A percentile compares a stretch with the other conserved stretches of the same genome.
Evolutionary conservation across 208 protist species (phyloP).

Genomic region (Trypanosoma caninum): DNA sequence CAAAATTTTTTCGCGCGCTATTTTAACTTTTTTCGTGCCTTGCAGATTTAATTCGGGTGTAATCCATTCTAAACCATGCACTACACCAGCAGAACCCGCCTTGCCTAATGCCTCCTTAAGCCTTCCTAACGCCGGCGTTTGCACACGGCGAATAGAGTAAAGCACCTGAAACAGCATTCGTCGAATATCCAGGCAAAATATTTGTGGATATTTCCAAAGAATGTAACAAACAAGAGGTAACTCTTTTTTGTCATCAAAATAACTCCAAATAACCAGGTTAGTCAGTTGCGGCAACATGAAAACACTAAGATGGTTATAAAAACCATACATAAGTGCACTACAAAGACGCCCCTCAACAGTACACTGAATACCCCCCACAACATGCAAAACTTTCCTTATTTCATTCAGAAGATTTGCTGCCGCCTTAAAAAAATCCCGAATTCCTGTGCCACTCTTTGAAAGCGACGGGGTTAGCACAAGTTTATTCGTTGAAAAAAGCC

Average conservation of each 20-base stretch:
- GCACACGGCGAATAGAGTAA: slow-evolving; percentile 39
- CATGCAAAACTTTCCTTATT: not conserved
- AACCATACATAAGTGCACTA: slow-evolving; percentile 68
- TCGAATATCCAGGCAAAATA: slow-evolving; percentile 68
- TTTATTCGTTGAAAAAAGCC: too few species aligned
- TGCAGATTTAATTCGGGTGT: slow-evolving; percentile 18
- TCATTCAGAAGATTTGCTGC: slow-evolving; percentile 20
- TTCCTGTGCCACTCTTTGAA: not conserved
- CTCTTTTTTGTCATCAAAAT: slow-evolving; percentile 5
- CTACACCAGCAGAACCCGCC: not conserved
- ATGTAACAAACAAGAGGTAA: slow-evolving; percentile 47
- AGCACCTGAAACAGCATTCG: slow-evolving; percentile 54
- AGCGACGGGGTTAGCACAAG: too few species aligned
- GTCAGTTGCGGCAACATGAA: slow-evolving; percentile 55
- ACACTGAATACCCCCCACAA: not conserved
- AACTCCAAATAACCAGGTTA: slow-evolving; percentile 16
- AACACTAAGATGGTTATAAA: slow-evolving; percentile 51
- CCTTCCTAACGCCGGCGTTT: slow-evolving; percentile 6
- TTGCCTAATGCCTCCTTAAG: slow-evolving; percentile 6
- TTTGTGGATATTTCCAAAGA: slow-evolving; percentile 61
- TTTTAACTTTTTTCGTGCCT: slow-evolving; percentile 34
- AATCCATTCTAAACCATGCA: slow-evolving; percentile 58
- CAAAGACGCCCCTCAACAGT: slow-evolving; percentile 46
- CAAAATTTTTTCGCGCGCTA: slow-evolving; percentile 42
- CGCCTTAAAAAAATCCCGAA: slow-evolving; percentile 1